Evolutionary conservation across 1,139 yeast species (phyloP).

Genomic region (Pneumocystis sp.): DNA sequence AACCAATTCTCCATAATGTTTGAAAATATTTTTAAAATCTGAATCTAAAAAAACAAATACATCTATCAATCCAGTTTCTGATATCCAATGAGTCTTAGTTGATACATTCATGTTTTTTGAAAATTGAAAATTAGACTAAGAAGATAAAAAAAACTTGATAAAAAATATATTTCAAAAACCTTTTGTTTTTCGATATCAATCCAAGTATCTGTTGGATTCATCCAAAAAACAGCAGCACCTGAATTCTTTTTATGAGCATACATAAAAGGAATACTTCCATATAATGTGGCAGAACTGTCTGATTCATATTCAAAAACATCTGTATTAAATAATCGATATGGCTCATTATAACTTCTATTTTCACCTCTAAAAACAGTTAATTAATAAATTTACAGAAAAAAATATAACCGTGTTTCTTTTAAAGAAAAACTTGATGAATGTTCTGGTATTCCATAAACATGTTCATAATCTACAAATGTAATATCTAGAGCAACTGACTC

Average conservation of each 20-base stretch:
- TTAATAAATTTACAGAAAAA: not conserved
- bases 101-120: constrained; percentile 6
- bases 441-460: constrained; percentile 87
- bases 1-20: constrained; percentile 53
- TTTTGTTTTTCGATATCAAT: constrained; percentile 45
- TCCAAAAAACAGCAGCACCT: constrained; percentile 76
- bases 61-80: constrained; percentile 77
- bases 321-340: constrained; percentile 78
- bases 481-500: constrained; percentile 77
- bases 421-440: constrained; percentile 72
- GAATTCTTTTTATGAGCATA: constrained; percentile 46
- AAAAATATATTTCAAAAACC: not conserved
- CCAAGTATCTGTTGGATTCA: constrained; percentile 85
- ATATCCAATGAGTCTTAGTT: constrained; percentile 67
- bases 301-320: constrained; percentile 88
- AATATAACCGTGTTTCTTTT: constrained; percentile 39
- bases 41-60: constrained; percentile 53
- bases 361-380: constrained; percentile 11
- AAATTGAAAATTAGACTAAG: not conserved
- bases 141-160: not conserved
- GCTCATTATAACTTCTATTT: constrained; percentile 36
- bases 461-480: constrained; percentile 40
- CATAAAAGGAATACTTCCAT: constrained; percentile 84
- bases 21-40: constrained; percentile 44
- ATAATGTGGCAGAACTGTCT: constrained; percentile 75